Evolutionary conservation across 164 flowering plant species (phyloP), one percentile per base, ranked within the genome.

Genomic region (Akebia trifoliata): DNA sequence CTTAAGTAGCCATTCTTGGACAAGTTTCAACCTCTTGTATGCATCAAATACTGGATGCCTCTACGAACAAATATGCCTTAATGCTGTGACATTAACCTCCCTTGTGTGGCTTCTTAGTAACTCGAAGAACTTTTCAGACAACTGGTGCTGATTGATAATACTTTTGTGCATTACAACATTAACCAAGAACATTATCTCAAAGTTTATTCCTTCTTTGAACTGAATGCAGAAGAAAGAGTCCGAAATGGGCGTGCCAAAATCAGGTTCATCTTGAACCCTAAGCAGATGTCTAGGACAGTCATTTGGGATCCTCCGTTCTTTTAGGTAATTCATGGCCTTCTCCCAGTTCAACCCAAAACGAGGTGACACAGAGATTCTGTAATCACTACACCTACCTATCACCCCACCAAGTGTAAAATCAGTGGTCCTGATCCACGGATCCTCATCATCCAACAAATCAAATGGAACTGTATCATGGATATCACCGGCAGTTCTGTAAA

Each of bases 341-440:
- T 50, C 61, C 59, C 88, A 53, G 53, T 72, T 78, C 11, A 2
- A 21, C 32, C 89, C 88, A 71, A 80, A 64, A 17, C 91, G 85
- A 26, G 91, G 91, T 9, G 82, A 80, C 18, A 85, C 45, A 5
- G 76, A 69, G 26, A 94, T 62, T 67, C 72, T 74, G 66, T 82
- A 94, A 2, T 68, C 69, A 63, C 66, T 80, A 53, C 96, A 90
- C 34, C 93, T 69, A 14, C 99, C 95, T 68, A 90, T 75, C 10
- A 83, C 91, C n/a, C 88, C 87, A 72, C 80, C 73, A 11, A 64
- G 62, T 17, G 94, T 85, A 58, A 88, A 86, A 76, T 94, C 99
- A 7, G 90, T 82, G 28, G 97, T 88, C 56, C 97, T 67, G 28
- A 94, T 88, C 99, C 97, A 90, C 4, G 91, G 94, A 65, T 90